phyloP scores from a whole-genome alignment of 257 asterid genomes.

The Apocynum venetum region DNA sequence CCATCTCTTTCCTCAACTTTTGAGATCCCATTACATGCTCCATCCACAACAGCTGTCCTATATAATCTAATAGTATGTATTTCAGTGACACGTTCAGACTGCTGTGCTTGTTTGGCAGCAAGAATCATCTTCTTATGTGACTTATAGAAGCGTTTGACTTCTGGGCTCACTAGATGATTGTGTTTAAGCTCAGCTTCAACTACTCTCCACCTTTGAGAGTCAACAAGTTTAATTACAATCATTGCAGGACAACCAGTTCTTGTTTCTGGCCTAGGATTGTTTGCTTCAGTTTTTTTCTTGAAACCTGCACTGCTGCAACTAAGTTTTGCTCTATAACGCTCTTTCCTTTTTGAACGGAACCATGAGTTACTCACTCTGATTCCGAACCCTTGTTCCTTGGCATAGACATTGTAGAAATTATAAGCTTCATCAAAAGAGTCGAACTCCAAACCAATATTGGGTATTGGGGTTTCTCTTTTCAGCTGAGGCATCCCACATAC shows the following conservation, averaged over 20 bases:
- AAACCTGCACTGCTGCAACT: constrained; percentile 64
- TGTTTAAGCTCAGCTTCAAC: constrained; percentile 54
- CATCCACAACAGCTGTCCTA: constrained; percentile 13
- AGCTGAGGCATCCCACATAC: constrained; percentile 22
- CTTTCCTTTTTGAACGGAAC: constrained; percentile 63
- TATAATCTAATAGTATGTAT: constrained; percentile 56
- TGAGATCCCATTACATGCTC: not conserved
- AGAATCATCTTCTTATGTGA: constrained; percentile 56
- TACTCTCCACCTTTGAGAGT: constrained; percentile 50
- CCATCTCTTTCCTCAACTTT: constrained; percentile 17
- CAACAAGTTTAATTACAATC: constrained; percentile 54
- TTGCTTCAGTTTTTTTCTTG: constrained; percentile 60
- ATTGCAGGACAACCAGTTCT: constrained; percentile 69
- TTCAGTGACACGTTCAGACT: constrained; percentile 36
- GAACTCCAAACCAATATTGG: constrained; percentile 54
- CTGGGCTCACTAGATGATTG: constrained; percentile 60
- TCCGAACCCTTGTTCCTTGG: constrained; percentile 61
- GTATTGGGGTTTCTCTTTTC: constrained; percentile 18
- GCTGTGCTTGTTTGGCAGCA: constrained; percentile 34
- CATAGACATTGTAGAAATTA: constrained; percentile 53
- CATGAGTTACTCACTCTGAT: constrained; percentile 61
- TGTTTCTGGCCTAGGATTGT: constrained; percentile 58
- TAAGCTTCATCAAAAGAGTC: constrained; percentile 54
- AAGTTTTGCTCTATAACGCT: constrained; percentile 58
- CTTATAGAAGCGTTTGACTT: constrained; percentile 49